Percentiles rank a stretch among this genome's conserved stretches.
Conservation (phyloP, 176 grass and related monocot species). For the Tillandsia leiboldiana region DNA sequence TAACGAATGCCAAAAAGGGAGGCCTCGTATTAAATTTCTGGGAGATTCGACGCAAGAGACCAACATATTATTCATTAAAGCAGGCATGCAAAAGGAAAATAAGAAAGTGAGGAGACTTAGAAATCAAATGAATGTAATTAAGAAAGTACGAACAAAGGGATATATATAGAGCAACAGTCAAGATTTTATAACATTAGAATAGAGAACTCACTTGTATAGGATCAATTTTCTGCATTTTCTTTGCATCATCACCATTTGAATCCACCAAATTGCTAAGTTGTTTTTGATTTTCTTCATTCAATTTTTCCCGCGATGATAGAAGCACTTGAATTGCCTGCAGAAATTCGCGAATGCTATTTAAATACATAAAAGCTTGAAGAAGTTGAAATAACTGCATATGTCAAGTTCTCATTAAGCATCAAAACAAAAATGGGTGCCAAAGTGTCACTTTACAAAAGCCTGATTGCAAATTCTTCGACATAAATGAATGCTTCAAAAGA, state of each 20-base stretch:
- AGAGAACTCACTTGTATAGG: conserved; percentile 59
- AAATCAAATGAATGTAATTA: neutral
- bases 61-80: too few species aligned
- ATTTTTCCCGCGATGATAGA: conserved; percentile 52
- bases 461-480: too few species aligned
- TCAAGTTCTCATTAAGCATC: too few species aligned
- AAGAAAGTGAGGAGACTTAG: too few species aligned
- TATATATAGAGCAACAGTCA: neutral
- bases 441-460: too few species aligned
- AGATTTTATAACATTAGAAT: neutral
- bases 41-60: too few species aligned
- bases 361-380: neutral
- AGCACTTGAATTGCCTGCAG: conserved; percentile 69
- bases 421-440: too few species aligned
- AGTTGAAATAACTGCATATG: neutral
- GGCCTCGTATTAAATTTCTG: neutral
- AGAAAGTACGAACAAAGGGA: neutral
- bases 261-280: conserved; percentile 10
- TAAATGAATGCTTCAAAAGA: too few species aligned
- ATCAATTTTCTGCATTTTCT: conserved; percentile 52
- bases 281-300: conserved; percentile 52
- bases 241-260: conserved; percentile 30
- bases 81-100: too few species aligned
- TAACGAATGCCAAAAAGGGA: too few species aligned
- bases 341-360: conserved; percentile 6